phyloP scores from a whole-genome alignment of 2,329 filamentous ascomycete species.

The Alternaria triticina region DNA sequence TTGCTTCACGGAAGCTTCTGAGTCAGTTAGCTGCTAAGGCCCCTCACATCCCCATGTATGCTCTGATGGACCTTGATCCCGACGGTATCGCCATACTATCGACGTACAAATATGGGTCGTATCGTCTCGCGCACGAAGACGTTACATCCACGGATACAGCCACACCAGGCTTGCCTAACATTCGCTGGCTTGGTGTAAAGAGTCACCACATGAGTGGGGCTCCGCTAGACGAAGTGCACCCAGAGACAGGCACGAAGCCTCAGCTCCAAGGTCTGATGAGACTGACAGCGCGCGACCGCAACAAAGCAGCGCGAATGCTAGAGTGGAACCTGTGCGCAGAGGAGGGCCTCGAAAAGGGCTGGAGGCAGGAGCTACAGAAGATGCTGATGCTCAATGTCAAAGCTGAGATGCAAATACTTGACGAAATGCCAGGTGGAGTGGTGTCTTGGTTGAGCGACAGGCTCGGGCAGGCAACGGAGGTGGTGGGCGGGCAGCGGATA shows the following conservation, averaged over 20 bases:
- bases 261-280: constrained; percentile 53
- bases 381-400: constrained; percentile 79
- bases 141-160: constrained; percentile 46
- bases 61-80: constrained; percentile 76
- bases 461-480: constrained; percentile 19
- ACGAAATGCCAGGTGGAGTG: constrained; percentile 49
- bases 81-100: constrained; percentile 76
- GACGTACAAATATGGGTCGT: constrained; percentile 76
- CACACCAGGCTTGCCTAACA: constrained; percentile 51
- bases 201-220: constrained; percentile 38
- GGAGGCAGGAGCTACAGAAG: constrained; percentile 66
- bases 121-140: constrained; percentile 65
- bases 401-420: constrained; percentile 76
- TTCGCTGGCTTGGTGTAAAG: constrained; percentile 71
- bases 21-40: constrained; percentile 49
- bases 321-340: constrained; percentile 46
- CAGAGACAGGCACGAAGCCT: constrained; percentile 12
- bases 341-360: constrained; percentile 46
- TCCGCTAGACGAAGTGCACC: constrained; percentile 17
- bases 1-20: constrained; percentile 72
- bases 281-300: constrained; percentile 65
- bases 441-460: constrained; percentile 37
- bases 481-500: neutral
- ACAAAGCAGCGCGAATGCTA: constrained; percentile 63
- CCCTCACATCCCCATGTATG: constrained; percentile 60